Evolutionary conservation across 225 moss, liverwort and hornwort genomes (phyloP).

Genomic region (Physcomitrellopsis africana): DNA sequence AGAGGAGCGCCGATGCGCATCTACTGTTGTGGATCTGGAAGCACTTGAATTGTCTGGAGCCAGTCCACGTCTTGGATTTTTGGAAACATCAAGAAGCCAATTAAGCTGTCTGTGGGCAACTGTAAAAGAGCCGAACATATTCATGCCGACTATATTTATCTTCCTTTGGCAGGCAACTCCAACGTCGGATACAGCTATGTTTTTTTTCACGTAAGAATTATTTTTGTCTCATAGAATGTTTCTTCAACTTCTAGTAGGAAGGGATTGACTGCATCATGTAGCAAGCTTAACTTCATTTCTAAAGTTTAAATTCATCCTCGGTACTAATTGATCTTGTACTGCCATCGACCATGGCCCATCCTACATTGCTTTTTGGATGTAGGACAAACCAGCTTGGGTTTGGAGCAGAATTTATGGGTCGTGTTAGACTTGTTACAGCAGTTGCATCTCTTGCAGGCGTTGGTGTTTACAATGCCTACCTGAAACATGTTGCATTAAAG

Average conservation of each 20-base stretch:
- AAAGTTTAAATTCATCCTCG: neutral
- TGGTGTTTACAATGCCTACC: constrained; percentile 72
- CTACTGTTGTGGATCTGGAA: constrained; percentile 45
- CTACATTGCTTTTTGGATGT: constrained; percentile 22
- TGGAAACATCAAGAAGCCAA: constrained; percentile 69
- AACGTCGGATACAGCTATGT: constrained; percentile 91
- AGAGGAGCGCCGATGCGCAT: constrained; percentile 61
- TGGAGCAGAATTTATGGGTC: constrained; percentile 93
- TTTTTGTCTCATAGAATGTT: neutral
- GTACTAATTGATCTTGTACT: too few species aligned
- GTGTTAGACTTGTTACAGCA: constrained; percentile 83
- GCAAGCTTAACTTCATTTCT: too few species aligned
- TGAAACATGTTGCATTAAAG: constrained; percentile 74
- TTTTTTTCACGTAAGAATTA: constrained; percentile 80
- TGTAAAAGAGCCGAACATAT: constrained; percentile 85
- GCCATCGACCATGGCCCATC: too few species aligned
- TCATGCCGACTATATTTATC: constrained; percentile 90
- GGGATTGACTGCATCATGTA: too few species aligned
- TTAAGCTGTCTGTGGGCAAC: constrained; percentile 80
- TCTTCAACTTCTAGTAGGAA: too few species aligned
- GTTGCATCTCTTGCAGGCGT: constrained; percentile 89
- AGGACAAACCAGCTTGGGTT: constrained; percentile 97
- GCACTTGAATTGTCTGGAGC: constrained; percentile 39
- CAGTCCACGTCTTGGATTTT: constrained; percentile 51
- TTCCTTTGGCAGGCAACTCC: constrained; percentile 97